Base-by-base conservation (phyloP, 345 rosid species). In the Raphanus sativus region DNA sequence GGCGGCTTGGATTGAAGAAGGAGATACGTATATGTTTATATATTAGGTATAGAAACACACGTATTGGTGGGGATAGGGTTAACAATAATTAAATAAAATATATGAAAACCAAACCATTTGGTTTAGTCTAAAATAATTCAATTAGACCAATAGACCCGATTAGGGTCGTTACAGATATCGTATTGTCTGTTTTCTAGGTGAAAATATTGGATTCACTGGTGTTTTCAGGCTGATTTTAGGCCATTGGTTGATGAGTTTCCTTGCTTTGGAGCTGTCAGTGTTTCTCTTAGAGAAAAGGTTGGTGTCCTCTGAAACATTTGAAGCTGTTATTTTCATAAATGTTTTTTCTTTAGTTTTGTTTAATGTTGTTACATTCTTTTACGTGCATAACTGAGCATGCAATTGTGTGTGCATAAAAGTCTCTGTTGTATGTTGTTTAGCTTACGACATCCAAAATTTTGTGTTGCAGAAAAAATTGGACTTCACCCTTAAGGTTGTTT, bases 231-330 rank as follows among this genome's bases (percentile, higher is more conserved):
- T 95, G 85, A 91, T 93, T 71, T 95, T 79, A 93, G 86, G 90
- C 99, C 99, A n/a, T 82, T 93, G 25, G 98, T 95, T 77, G 84
- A 86, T 11, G 98, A 93, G 75, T 86, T 95, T 69, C 99, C 99
- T 79, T 89, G 99, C 88, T 95, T 95, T 81, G 99, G 98, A 87
- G 99, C 99, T 69, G 89, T 96, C 62, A 87, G 84, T 77, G 91
- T 81, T 85, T 96, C 99, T 77, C 85, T 93, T 40, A 87, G 93
- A 81, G 82, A 96, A 82, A 96, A 90, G 98, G 99, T 96, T 38
- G 50, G 83, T 74, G 10, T 55, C 65, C 62, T 48, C 65, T 59
- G 29, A 48, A 60, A 50, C 59, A 17, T 81, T 74, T 16, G 30
- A 62, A 65, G 24, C 59, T 68, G 66, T 67, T 16, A 69, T 4